phyloP scores from a whole-genome alignment of 1,284 basidiomycete genomes.

The Cryptococcus neoformans region DNA sequence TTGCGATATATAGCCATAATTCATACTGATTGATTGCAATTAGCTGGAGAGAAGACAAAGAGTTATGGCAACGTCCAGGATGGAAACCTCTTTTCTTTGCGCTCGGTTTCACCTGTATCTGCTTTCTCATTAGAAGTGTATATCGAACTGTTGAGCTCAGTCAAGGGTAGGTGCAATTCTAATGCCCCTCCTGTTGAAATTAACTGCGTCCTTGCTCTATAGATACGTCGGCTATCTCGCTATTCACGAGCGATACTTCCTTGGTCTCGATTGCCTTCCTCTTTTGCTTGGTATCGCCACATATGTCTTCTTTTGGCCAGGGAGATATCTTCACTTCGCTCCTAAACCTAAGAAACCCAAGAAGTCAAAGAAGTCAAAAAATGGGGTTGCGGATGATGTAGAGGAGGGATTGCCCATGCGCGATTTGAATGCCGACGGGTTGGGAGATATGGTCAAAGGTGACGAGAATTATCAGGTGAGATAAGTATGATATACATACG shows the following conservation, averaged over 20 bases:
- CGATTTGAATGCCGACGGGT: too few species aligned
- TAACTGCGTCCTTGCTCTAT: neutral
- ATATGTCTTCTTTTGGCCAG: conserved; percentile 44
- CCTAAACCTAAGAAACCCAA: conserved; percentile 1
- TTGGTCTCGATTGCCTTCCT: conserved; percentile 59
- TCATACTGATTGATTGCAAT: neutral
- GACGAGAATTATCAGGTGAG: too few species aligned
- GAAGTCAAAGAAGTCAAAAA: neutral
- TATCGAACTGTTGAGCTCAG: conserved; percentile 66
- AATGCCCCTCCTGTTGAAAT: neutral
- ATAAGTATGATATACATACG: too few species aligned
- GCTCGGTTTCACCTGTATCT: conserved; percentile 60
- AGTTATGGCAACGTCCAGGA: conserved; percentile 56
- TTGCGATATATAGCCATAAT: neutral
- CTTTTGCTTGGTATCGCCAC: conserved; percentile 59
- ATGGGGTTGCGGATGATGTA: neutral
- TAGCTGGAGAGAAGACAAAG: conserved; percentile 50
- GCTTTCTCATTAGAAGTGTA: conserved; percentile 65
- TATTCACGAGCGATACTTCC: conserved; percentile 63
- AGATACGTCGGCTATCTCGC: conserved; percentile 59
- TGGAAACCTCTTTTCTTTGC: conserved; percentile 61
- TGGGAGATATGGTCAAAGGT: too few species aligned
- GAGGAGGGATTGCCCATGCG: neutral
- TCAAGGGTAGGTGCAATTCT: conserved; percentile 52
- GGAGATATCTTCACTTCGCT: conserved; percentile 24